These are phyloP conservation scores for Paecilomyces sp. DNA, from an alignment of 2,329 filamentous ascomycete species.

Conservation along the genomic window DNA sequence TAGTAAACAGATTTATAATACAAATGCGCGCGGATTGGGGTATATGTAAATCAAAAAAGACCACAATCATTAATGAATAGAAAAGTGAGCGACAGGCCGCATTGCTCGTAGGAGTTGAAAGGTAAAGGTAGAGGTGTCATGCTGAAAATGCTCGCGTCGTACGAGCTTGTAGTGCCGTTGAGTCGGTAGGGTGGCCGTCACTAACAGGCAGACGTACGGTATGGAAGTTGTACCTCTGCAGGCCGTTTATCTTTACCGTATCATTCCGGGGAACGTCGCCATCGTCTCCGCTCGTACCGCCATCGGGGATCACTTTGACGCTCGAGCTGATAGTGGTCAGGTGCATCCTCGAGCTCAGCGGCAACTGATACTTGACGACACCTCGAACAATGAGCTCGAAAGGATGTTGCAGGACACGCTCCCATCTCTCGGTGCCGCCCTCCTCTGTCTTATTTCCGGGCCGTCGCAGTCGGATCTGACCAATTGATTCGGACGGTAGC, in stretches of 20 bases:
- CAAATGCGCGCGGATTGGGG: neutral
- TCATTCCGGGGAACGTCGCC: conserved; percentile 17
- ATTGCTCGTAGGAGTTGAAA: neutral
- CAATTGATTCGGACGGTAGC: conserved; percentile 63
- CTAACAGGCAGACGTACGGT: neutral
- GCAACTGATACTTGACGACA: conserved; percentile 72
- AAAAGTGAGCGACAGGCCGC: neutral
- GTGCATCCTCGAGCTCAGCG: conserved; percentile 48
- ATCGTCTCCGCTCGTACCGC: conserved; percentile 12
- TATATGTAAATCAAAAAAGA: neutral
- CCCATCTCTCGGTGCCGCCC: conserved; percentile 80
- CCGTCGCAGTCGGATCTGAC: conserved; percentile 71
- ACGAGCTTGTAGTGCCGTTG: neutral
- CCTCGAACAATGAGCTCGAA: conserved; percentile 92
- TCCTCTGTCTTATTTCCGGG: conserved; percentile 83
- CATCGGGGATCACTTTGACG: conserved; percentile 31
- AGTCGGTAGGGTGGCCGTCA: neutral
- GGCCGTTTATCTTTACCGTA: conserved; percentile 15
- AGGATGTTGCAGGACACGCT: conserved; percentile 79
- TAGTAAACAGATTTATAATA: neutral
- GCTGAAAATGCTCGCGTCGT: neutral
- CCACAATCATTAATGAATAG: neutral
- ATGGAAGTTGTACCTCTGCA: neutral
- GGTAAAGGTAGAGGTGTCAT: neutral
- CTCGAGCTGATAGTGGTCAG: conserved; percentile 43